Percentiles rank a stretch among this genome's conserved stretches.
Conservation (phyloP, 805 yeast genomes). For the Wickerhamiella australiensis region DNA sequence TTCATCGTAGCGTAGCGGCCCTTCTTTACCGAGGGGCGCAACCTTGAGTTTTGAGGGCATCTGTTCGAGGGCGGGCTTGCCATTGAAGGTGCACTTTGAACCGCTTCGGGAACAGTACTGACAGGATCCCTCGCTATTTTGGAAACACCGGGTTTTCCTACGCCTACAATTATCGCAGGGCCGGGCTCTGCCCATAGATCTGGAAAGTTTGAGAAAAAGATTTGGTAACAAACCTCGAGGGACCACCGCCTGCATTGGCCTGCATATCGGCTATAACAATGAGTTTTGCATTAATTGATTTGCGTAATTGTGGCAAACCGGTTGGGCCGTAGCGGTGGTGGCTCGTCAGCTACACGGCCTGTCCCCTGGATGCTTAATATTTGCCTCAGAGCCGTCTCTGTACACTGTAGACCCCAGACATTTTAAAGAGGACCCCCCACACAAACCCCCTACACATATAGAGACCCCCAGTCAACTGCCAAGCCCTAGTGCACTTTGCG, state of each 20-base stretch:
- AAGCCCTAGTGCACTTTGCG: neutral
- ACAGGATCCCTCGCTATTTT: slow-evolving; percentile 3
- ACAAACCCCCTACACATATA: no score
- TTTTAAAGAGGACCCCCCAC: no score
- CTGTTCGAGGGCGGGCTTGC: neutral
- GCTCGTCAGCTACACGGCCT: no score
- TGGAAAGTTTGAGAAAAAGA: neutral
- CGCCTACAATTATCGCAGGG: slow-evolving; percentile 15
- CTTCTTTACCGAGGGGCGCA: slow-evolving; percentile 10
- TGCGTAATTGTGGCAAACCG: neutral
- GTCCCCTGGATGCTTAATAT: no score
- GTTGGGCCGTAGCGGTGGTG: no score
- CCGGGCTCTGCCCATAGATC: slow-evolving; percentile 4
- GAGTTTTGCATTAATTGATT: neutral
- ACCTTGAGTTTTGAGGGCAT: slow-evolving; percentile 13
- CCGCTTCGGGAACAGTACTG: slow-evolving; percentile 10
- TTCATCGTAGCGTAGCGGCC: slow-evolving; percentile 10
- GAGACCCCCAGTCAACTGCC: no score
- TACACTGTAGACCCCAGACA: no score
- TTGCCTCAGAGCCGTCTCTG: no score
- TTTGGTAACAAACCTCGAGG: neutral
- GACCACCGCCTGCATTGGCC: neutral
- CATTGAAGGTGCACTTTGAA: slow-evolving; percentile 10
- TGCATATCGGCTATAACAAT: neutral
- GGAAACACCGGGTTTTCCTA: slow-evolving; percentile 14